Percentiles rank a stretch among this genome's conserved stretches.
These are phyloP conservation scores for Cyberlindnera mycetangii DNA, from an alignment of 805 yeast species.

Conservation along the genomic window DNA sequence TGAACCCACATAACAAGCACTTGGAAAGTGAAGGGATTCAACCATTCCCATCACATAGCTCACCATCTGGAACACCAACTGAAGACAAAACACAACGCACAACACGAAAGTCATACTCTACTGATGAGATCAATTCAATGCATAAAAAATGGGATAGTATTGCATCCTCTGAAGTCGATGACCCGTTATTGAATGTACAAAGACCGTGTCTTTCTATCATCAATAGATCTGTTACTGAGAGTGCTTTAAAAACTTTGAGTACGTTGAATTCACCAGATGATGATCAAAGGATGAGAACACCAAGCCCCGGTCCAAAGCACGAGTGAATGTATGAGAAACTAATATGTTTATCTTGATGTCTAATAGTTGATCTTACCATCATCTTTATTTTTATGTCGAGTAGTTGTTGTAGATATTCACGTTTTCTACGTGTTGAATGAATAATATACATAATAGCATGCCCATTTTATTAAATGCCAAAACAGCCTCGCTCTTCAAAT, in stretches of 20 bases:
- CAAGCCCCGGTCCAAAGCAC: neutral
- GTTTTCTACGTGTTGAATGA: no score
- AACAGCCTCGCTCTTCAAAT: no score
- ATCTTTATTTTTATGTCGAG: no score
- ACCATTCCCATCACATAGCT: constrained; percentile 10
- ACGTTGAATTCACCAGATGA: constrained; percentile 11
- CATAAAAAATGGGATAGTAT: neutral
- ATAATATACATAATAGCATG: no score
- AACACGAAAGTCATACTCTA: constrained; percentile 11
- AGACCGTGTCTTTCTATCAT: constrained; percentile 9
- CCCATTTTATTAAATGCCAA: no score
- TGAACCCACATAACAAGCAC: constrained; percentile 25
- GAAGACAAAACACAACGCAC: constrained; percentile 3
- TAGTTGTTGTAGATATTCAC: no score
- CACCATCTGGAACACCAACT: constrained; percentile 7
- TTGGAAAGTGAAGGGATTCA: constrained; percentile 18
- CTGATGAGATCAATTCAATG: constrained; percentile 11
- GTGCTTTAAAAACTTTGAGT: constrained; percentile 14
- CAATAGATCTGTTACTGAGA: constrained; percentile 16
- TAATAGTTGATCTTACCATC: no score
- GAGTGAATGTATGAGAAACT: neutral
- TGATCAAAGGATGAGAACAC: neutral
- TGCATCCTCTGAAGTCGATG: neutral
- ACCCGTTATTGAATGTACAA: neutral
- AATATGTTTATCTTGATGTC: neutral